phyloP scores from a whole-genome alignment of 768 basidiomycete species.

The Podaxis pistillaris region DNA sequence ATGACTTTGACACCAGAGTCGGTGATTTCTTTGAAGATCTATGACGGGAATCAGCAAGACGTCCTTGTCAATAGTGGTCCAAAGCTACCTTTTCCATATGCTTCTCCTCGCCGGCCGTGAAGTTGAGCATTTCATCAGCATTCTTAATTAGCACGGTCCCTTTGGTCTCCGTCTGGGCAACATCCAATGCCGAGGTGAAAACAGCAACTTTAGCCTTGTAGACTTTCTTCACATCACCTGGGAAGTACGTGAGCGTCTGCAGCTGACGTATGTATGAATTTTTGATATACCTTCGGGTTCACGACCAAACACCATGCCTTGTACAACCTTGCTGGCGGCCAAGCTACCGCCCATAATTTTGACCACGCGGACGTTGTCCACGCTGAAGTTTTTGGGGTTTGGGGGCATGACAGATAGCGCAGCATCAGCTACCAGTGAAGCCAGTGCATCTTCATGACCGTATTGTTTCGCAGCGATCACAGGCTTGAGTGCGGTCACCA shows the following conservation, averaged over 20 bases:
- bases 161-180: conserved; percentile 97
- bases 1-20: conserved; percentile 93
- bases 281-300: conserved; percentile 82
- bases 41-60: not conserved
- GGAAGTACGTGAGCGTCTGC: not conserved
- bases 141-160: conserved; percentile 96
- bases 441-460: conserved; percentile 82
- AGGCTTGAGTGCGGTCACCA: conserved; percentile 79
- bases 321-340: conserved; percentile 81
- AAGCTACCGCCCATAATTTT: conserved; percentile 97
- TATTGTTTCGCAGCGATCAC: conserved; percentile 98
- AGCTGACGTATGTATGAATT: not conserved
- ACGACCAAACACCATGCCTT: conserved; percentile 97
- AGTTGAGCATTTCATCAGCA: conserved; percentile 96
- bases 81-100: conserved; percentile 80
- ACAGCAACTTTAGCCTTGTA: conserved; percentile 91
- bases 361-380: conserved; percentile 96
- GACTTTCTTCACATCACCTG: conserved; percentile 82
- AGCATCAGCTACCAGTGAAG: conserved; percentile 88
- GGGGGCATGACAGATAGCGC: conserved; percentile 88
- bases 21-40: conserved; percentile 97
- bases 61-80: not conserved
- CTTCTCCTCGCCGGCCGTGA: conserved; percentile 93
- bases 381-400: conserved; percentile 91
- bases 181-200: conserved; percentile 89